A percentile compares a stretch with the other conserved stretches of the same genome.
Evolutionary conservation across 2,329 filamentous ascomycete species (phyloP).

Genomic region (Venturia nashicola): DNA sequence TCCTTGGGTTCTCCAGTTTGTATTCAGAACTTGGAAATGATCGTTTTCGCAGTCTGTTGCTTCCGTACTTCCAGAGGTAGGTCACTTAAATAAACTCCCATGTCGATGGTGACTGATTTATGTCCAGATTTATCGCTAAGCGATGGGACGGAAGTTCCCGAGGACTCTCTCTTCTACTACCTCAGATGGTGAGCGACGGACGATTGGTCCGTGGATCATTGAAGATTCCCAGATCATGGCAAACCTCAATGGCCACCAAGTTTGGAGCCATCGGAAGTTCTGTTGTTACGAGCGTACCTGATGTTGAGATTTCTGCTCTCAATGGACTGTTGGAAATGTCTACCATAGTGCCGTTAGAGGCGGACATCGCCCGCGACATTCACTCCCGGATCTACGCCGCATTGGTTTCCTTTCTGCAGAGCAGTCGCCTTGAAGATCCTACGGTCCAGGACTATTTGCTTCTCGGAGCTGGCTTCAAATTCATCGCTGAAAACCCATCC

Average conservation of each 20-base stretch:
- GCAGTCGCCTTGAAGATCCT: conserved; percentile 3
- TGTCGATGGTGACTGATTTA: neutral
- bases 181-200: neutral
- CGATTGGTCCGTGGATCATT: neutral
- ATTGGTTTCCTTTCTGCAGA: conserved; percentile 14
- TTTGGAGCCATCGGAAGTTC: neutral
- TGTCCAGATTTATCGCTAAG: neutral
- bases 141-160: neutral
- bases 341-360: neutral
- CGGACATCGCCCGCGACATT: neutral
- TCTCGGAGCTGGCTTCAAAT: conserved; percentile 60
- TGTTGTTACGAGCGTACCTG: neutral
- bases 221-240: conserved; percentile 4
- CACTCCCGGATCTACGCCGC: conserved; percentile 14
- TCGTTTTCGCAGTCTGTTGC: conserved; percentile 66
- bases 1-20: conserved; percentile 74
- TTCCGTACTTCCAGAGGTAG: conserved; percentile 61
- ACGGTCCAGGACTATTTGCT: conserved; percentile 42
- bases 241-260: neutral
- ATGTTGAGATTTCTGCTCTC: neutral
- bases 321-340: conserved; percentile 4
- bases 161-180: neutral
- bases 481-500: conserved; percentile 51
- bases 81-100: neutral
- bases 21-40: conserved; percentile 61